Evolutionary conservation across 75 land plant species (phyloP), one percentile per base, ranked within the genome.

Genomic region (Isoetes taiwanensis): DNA sequence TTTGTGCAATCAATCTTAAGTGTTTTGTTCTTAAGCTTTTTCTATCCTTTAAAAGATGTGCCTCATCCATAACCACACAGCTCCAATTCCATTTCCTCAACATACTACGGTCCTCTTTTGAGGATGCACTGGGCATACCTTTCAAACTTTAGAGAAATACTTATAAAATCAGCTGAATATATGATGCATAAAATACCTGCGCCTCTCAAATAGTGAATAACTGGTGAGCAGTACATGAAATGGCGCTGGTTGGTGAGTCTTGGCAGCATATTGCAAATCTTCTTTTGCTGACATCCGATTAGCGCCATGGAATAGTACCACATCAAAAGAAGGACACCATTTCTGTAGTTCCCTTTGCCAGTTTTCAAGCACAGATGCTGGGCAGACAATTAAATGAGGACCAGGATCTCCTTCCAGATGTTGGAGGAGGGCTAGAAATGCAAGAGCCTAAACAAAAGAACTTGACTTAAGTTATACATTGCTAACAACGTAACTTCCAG

Each of bases 11-110:
- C 28, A 80, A 71, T 76, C 80, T 80, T 32, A 93, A 63, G 32
- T 84, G 80, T 61, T 79, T 93, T 78, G 83, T 79, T 34, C 98
- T 67, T 53, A 72, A 85, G 60, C 98, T 93, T 31, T 66, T 65
- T 43, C 74, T 78, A 69, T 93, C 96, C 61, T 93, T 93, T 58
- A 93, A 68, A n/a, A 85, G 74, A 84, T 93, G 98, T 58, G 98
- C 98, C 66, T 93, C 98, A 69, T 93, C 98, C 86, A 93, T 79
- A 3, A 93, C 48, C 12, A 93, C 90, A 67, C 95, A 88, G 55
- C 98, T 93, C 98, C 98, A 93, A 16, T 58, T 60, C 80, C 78
- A 93, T n/a, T 75, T 77, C 67, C 79, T 84, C 59, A 93, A 63
- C 52, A 82, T 46, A 56, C 77, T 88, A 14, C 98, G 85, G 33